A percentile compares a stretch with the other conserved stretches of the same genome.
Conservation (phyloP, 192 early-diverging fungal genomes). For the Gigaspora rosea region DNA sequence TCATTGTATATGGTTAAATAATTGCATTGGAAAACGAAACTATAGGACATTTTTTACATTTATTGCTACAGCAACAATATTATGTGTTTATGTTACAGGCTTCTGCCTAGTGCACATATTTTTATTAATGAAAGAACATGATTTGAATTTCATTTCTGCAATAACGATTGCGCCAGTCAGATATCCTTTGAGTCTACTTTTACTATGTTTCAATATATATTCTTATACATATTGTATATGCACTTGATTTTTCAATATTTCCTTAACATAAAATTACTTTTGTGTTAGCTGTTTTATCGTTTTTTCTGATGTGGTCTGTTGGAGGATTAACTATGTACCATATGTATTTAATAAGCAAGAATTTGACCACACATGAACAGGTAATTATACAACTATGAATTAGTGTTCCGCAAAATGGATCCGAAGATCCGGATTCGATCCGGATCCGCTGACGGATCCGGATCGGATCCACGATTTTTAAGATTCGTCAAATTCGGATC, state of each 20-base stretch:
- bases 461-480: too few relatives aligned
- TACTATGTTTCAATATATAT: neutral
- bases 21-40: constrained; percentile 86
- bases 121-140: constrained; percentile 34
- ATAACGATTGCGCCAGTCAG: constrained; percentile 19
- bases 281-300: constrained; percentile 64
- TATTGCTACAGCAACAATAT: constrained; percentile 57
- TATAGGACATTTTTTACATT: constrained; percentile 85
- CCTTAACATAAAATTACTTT: constrained; percentile 43
- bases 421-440: too few relatives aligned
- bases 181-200: constrained; percentile 29
- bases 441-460: too few relatives aligned
- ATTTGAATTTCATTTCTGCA: neutral
- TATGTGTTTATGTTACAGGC: constrained; percentile 62
- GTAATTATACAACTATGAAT: constrained; percentile 34
- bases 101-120: constrained; percentile 64
- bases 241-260: constrained; percentile 23
- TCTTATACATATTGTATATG: neutral
- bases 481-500: too few relatives aligned
- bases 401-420: too few relatives aligned
- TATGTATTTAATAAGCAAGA: constrained; percentile 65
- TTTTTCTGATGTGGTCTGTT: constrained; percentile 66
- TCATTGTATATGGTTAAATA: constrained; percentile 94
- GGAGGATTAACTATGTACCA: constrained; percentile 79
- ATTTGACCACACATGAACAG: constrained; percentile 91